A percentile compares a stretch with the other conserved stretches of the same genome.
Evolutionary conservation across 768 basidiomycete genomes (phyloP).

Genomic region (Boletellus sp.): DNA sequence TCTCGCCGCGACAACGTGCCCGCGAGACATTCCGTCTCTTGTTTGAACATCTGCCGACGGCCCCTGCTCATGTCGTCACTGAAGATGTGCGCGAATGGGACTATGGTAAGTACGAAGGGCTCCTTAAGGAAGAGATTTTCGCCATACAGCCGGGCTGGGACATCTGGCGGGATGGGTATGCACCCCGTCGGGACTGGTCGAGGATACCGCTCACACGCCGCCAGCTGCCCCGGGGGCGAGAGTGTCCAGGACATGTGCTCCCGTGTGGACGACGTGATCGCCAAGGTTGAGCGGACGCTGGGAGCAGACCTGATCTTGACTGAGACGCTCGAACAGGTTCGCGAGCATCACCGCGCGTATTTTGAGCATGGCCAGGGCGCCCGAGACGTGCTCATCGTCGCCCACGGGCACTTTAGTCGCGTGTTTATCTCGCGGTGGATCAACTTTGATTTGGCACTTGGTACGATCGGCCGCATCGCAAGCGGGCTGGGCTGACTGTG

Average conservation of each 20-base stretch:
- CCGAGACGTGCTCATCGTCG: conserved; percentile 84
- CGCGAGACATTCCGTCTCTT: conserved; percentile 82
- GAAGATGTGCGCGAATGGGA: conserved; percentile 84
- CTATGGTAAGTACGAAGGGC: conserved; percentile 89
- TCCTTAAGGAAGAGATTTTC: conserved; percentile 74
- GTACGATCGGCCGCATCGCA: conserved; percentile 31
- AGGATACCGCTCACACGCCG: conserved; percentile 4
- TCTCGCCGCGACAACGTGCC: conserved; percentile 88
- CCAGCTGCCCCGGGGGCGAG: conserved; percentile 86
- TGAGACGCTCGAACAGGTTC: conserved; percentile 44
- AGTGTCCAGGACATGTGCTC: conserved; percentile 71
- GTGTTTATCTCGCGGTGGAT: conserved; percentile 83
- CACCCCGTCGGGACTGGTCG: conserved; percentile 1
- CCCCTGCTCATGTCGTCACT: conserved; percentile 53
- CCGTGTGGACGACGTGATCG: conserved; percentile 75
- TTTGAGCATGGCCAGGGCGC: conserved; percentile 61
- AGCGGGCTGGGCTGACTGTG: conserved; percentile 7
- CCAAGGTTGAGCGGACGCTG: conserved; percentile 45
- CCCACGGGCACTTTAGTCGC: conserved; percentile 82
- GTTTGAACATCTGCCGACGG: conserved; percentile 47
- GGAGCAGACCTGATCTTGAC: background rate
- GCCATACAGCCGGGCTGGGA: conserved; percentile 57
- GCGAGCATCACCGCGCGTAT: conserved; percentile 68
- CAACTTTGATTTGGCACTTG: conserved; percentile 55
- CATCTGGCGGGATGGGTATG: conserved; percentile 85